phyloP scores from a whole-genome alignment of 139 green algal genomes.

The Desmodesmus armatus region DNA sequence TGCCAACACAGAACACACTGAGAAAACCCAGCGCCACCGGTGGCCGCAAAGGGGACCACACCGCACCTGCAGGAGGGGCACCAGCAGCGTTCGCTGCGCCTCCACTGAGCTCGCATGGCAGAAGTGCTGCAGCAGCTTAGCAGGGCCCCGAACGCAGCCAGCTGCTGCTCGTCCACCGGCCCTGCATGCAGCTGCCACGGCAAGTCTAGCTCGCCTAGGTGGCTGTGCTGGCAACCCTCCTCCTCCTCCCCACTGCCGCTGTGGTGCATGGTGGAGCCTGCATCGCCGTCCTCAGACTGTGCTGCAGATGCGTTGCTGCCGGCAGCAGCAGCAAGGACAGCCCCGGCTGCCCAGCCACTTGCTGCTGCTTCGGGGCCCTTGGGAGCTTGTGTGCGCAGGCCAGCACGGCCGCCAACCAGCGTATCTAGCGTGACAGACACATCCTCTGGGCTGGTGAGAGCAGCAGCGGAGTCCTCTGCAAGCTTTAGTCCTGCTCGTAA shows the following conservation, averaged over 20 bases:
- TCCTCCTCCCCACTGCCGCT: background rate
- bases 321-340: background rate
- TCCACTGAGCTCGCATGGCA: conserved; percentile 39
- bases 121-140: conserved; percentile 51
- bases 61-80: conserved; percentile 55
- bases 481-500: background rate
- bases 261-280: no score
- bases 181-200: conserved; percentile 28
- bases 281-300: background rate
- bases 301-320: no score
- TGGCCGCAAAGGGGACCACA: no score
- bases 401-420: no score
- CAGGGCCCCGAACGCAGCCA: conserved; percentile 9
- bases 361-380: no score
- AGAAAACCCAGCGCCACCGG: no score
- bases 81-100: conserved; percentile 53
- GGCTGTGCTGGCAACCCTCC: background rate
- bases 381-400: no score
- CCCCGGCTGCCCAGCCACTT: background rate
- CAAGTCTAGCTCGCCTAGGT: background rate
- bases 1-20: no score
- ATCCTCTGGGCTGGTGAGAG: no score
- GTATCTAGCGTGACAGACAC: no score
- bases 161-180: conserved; percentile 25
- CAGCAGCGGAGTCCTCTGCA: no score